Evolutionary conservation across 2,329 filamentous ascomycete species (phyloP).

Genomic region (Nannizziopsis arthrosporioides): DNA sequence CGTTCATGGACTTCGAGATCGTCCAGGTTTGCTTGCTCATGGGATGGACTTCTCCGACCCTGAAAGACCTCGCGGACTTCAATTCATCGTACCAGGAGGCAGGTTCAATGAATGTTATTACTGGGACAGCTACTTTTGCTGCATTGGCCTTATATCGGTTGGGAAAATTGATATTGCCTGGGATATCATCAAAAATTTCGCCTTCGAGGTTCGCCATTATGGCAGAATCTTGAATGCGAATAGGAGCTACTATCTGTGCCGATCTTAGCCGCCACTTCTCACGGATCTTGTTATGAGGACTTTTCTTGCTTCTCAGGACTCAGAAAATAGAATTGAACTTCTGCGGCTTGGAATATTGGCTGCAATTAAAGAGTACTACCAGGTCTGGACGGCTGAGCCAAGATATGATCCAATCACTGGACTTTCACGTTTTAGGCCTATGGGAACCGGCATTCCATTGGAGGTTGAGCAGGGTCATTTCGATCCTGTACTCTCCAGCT

Average conservation of each 20-base stretch:
- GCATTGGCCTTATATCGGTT: conserved; percentile 64
- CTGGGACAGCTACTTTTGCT: conserved; percentile 91
- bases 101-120: conserved; percentile 87
- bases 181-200: conserved; percentile 78
- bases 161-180: conserved; percentile 67
- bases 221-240: conserved; percentile 87
- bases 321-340: conserved; percentile 60
- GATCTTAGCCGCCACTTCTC: conserved; percentile 77
- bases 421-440: conserved; percentile 62
- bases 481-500: conserved; percentile 59
- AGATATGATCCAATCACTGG: conserved; percentile 59
- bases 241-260: conserved; percentile 71
- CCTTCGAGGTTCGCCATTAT: conserved; percentile 83
- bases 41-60: conserved; percentile 60
- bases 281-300: conserved; percentile 81
- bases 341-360: conserved; percentile 60
- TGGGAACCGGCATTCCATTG: conserved; percentile 65
- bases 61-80: conserved; percentile 45
- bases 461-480: conserved; percentile 72
- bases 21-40: conserved; percentile 70
- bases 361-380: conserved; percentile 78
- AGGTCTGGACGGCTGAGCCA: conserved; percentile 61
- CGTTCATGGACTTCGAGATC: conserved; percentile 64
- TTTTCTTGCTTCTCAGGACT: conserved; percentile 71
- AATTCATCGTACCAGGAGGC: conserved; percentile 78